Percentiles rank a stretch among this genome's conserved stretches.
Conservation (phyloP, 176 grass and related monocot species). For the Musa acuminata region DNA sequence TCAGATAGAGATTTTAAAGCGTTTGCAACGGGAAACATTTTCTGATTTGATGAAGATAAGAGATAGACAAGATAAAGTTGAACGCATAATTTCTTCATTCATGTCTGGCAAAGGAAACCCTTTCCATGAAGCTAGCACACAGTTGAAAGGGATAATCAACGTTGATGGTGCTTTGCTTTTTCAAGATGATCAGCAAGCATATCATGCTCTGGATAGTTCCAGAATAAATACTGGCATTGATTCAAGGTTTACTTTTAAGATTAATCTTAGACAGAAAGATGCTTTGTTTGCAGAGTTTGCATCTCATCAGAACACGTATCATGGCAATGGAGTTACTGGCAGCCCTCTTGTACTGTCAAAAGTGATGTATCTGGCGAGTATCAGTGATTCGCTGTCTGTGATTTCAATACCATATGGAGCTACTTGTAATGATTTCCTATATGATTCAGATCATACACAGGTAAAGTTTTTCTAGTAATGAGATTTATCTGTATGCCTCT, state of each 20-base stretch:
- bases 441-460: conserved; percentile 28
- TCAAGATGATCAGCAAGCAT: conserved; percentile 2
- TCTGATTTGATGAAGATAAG: conserved; percentile 38
- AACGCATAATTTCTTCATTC: conserved; percentile 16
- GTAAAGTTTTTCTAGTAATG: conserved; percentile 33
- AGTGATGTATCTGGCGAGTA: conserved; percentile 55
- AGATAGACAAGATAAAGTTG: conserved; percentile 31
- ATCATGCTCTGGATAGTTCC: conserved; percentile 14
- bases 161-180: conserved; percentile 24
- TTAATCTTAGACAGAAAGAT: conserved; percentile 56
- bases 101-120: conserved; percentile 24
- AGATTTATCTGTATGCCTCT: not conserved
- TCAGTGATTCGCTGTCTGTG: conserved; percentile 43
- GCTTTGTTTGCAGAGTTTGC: conserved; percentile 58
- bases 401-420: conserved; percentile 56
- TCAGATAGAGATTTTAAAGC: conserved; percentile 36
- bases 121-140: conserved; percentile 47
- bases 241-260: conserved; percentile 64
- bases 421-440: conserved; percentile 64
- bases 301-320: conserved; percentile 25
- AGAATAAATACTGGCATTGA: conserved; percentile 36
- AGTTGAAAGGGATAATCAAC: conserved; percentile 55
- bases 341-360: conserved; percentile 68
- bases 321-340: conserved; percentile 35
- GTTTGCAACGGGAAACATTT: conserved; percentile 32